phyloP scores from a whole-genome alignment of 495 filamentous ascomycete genomes.

The Glonium stellatum region DNA sequence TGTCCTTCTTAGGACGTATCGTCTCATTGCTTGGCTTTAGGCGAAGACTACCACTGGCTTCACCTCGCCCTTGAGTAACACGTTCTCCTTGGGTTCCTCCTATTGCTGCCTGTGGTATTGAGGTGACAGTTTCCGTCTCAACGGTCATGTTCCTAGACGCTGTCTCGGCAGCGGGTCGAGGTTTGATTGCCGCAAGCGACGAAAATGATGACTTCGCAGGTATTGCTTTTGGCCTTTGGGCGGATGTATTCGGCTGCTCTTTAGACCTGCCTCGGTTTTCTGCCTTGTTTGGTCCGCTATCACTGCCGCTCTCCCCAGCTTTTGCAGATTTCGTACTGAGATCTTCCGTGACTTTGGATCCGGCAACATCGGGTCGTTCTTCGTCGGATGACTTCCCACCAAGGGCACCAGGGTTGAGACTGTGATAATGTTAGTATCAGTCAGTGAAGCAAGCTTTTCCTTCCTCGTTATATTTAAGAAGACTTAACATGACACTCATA shows the following conservation, averaged over 20 bases:
- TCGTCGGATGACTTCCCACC: slow-evolving; percentile 44
- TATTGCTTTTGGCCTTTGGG: slow-evolving; percentile 29
- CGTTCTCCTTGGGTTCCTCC: slow-evolving; percentile 60
- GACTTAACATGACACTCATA: not conserved
- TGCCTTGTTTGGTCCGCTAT: slow-evolving; percentile 45
- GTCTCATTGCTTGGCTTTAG: slow-evolving; percentile 87
- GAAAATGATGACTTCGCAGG: slow-evolving; percentile 33
- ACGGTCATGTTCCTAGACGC: slow-evolving; percentile 92
- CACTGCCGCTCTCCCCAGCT: slow-evolving; percentile 52
- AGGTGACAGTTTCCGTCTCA: slow-evolving; percentile 91
- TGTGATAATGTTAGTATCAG: not conserved
- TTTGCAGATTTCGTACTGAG: slow-evolving; percentile 25
- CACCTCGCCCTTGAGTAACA: slow-evolving; percentile 44
- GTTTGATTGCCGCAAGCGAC: slow-evolving; percentile 35
- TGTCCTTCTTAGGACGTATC: slow-evolving; percentile 85
- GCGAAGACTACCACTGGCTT: slow-evolving; percentile 66
- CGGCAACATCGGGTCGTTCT: slow-evolving; percentile 38
- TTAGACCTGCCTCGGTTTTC: slow-evolving; percentile 31
- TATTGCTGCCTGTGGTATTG: slow-evolving; percentile 81
- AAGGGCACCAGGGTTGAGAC: slow-evolving; percentile 28
- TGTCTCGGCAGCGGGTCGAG: slow-evolving; percentile 60
- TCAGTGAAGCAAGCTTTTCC: not conserved
- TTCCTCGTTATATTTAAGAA: not conserved
- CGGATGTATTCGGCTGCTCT: slow-evolving; percentile 23
- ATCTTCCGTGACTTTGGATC: slow-evolving; percentile 35